Evolutionary conservation across 73 alveolate species (phyloP).

Genomic region (Tetrahymena elliotti): DNA sequence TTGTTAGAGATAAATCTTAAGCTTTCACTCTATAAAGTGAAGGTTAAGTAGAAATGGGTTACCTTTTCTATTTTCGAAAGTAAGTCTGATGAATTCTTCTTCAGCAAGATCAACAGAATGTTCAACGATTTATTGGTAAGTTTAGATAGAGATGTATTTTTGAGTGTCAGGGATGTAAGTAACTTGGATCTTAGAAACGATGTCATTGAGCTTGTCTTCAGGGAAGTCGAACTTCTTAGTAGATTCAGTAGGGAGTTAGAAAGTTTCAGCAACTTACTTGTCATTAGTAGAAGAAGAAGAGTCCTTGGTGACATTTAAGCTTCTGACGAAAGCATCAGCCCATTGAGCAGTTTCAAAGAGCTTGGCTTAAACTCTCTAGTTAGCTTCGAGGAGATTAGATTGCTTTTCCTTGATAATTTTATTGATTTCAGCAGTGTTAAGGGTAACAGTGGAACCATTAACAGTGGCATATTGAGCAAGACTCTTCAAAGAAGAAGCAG

Average conservation of each 20-base stretch:
- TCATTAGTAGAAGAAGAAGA: not conserved
- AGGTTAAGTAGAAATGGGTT: not conserved
- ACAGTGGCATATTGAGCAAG: not conserved
- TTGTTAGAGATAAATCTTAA: not conserved
- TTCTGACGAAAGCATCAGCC: not conserved
- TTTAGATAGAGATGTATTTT: constrained; percentile 21
- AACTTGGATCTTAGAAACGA: constrained; percentile 29
- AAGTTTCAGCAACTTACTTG: not conserved
- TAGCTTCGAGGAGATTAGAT: not conserved
- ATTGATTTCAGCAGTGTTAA: not conserved
- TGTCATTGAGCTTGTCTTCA: constrained; percentile 28
- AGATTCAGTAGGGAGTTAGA: not conserved
- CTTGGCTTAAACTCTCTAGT: not conserved
- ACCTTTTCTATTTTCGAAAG: constrained; percentile 37
- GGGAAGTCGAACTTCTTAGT: constrained; percentile 11
- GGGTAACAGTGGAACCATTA: not conserved
- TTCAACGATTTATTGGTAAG: constrained; percentile 32
- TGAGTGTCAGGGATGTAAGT: constrained; percentile 35
- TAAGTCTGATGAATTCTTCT: constrained; percentile 30
- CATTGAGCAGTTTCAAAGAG: not conserved
- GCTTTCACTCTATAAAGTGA: not conserved
- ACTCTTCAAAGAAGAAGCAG: not conserved
- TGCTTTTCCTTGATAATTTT: not conserved
- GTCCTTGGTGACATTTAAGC: not conserved
- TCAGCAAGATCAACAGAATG: constrained; percentile 39